Evolutionary conservation across 305 asterid genomes (phyloP).

Genomic region (Fraxinus sp.): DNA sequence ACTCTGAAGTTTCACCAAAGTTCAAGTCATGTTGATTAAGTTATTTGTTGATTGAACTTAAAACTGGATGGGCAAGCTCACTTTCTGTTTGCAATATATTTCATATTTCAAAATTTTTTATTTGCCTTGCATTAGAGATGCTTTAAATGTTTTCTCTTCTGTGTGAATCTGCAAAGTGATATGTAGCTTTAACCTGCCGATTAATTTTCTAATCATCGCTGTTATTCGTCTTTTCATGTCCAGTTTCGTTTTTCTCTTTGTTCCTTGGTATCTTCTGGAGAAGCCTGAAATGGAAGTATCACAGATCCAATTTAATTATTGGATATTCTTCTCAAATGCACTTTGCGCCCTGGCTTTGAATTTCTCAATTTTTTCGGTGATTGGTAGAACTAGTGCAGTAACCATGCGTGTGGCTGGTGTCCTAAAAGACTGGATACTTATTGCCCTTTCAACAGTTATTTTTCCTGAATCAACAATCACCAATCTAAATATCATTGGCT

Average conservation of each 20-base stretch:
- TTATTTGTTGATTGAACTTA: background rate
- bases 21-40: background rate
- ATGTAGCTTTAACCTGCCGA: slow-evolving; percentile 19
- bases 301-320: slow-evolving; percentile 79
- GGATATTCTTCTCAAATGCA: slow-evolving; percentile 99
- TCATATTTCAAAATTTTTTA: background rate
- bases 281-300: slow-evolving; percentile 89
- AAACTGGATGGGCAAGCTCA: background rate
- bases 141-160: background rate
- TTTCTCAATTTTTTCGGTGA: slow-evolving; percentile 90
- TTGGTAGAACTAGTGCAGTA: slow-evolving; percentile 99
- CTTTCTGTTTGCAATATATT: slow-evolving; percentile 10
- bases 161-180: slow-evolving; percentile 10
- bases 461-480: slow-evolving; percentile 95
- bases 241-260: slow-evolving; percentile 89
- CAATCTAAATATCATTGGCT: slow-evolving; percentile 78
- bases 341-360: slow-evolving; percentile 91
- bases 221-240: slow-evolving; percentile 25
- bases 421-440: slow-evolving; percentile 95
- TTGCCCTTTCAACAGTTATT: slow-evolving; percentile 85
- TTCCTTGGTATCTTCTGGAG: slow-evolving; percentile 98
- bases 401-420: slow-evolving; percentile 98
- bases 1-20: background rate
- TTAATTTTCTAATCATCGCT: slow-evolving; percentile 2
- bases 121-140: background rate